A percentile compares a stretch with the other conserved stretches of the same genome.
Conservation (phyloP, 1,284 basidiomycete species). For the Trichosporon sp. region DNA sequence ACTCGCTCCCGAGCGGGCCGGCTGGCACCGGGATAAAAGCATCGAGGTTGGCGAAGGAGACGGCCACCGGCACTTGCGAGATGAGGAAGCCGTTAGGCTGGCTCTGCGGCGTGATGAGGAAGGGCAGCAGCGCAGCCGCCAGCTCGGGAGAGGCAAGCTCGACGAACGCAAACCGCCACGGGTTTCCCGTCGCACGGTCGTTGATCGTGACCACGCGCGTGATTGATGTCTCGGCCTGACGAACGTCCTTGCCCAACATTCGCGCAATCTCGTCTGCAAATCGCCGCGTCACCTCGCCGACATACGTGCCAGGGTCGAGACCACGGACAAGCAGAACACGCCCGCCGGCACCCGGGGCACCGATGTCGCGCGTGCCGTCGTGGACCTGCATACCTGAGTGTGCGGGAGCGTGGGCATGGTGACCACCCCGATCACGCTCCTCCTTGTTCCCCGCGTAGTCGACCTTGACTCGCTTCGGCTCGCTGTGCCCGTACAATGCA, state of each 20-base stretch:
- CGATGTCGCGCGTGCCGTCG: constrained; percentile 92
- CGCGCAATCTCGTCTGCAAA: constrained; percentile 69
- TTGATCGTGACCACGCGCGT: constrained; percentile 81
- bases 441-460: constrained; percentile 68
- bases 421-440: constrained; percentile 10
- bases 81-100: constrained; percentile 88
- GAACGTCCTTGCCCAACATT: constrained; percentile 64
- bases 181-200: constrained; percentile 76
- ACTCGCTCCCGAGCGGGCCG: constrained; percentile 45
- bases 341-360: constrained; percentile 45
- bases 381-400: constrained; percentile 59
- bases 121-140: constrained; percentile 68
- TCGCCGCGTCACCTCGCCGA: constrained; percentile 53
- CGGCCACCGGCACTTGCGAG: constrained; percentile 77
- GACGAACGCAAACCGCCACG: constrained; percentile 89
- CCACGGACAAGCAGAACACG: constrained; percentile 79
- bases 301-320: constrained; percentile 80
- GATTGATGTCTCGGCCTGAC: constrained; percentile 76
- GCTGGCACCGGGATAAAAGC: constrained; percentile 78
- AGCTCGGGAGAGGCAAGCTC: constrained; percentile 80
- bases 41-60: constrained; percentile 81
- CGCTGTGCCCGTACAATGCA: constrained; percentile 58
- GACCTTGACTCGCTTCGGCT: constrained; percentile 75
- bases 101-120: constrained; percentile 75
- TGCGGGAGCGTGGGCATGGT: constrained; percentile 60